Base-by-base conservation (phyloP, 2,329 filamentous ascomycete species). In the Pseudogymnoascus sp. region DNA sequence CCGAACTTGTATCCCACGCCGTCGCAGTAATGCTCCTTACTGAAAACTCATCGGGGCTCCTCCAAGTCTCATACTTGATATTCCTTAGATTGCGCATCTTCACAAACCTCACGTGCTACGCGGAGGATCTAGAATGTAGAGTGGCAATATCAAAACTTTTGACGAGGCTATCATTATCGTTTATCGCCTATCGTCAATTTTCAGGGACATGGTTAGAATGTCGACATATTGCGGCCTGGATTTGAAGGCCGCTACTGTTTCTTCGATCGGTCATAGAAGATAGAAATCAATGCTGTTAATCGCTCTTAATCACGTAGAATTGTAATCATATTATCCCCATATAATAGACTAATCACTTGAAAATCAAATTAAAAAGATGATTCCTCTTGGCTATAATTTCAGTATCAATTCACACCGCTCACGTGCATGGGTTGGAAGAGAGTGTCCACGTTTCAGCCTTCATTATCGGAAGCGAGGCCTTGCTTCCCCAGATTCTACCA, bases 31-130 rank as follows among this genome's bases (percentile, higher is more conserved):
- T 80, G 66, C 83, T 81, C 63, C 87, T 78, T 40, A 65, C 69
- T 16, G 68, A 61, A 50, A 71, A 70, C 65, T 84, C 81, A 66
- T 81, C 75, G 61, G 82, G 80, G 67, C 86, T 79, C 69, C 78
- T 82, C 78, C 87, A 87, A 73, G 84, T 80, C 69, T 84, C 82
- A 74, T 90, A 87, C 72, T 84, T 85, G 71, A 92, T 86, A 74
- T 88, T 92, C 77, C 86, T 88, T 70, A 98, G 82, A 76, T 97
- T 98, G 74, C 91, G 89, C 93, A 98, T 98, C 46, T 69, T 73
- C 19, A 40, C 40, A 50, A 59, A 10, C 50, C 50, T 56, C 50
- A 56, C 50, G 50, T 56, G 50, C 11, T 56, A 33, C 46, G 33
- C 50, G 50, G 50, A 56, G 50, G 50, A 56, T 56, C 28, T 8